Conservation (phyloP, 202 grass and related monocot genomes). For the Dendrocalamus latiflorus region DNA sequence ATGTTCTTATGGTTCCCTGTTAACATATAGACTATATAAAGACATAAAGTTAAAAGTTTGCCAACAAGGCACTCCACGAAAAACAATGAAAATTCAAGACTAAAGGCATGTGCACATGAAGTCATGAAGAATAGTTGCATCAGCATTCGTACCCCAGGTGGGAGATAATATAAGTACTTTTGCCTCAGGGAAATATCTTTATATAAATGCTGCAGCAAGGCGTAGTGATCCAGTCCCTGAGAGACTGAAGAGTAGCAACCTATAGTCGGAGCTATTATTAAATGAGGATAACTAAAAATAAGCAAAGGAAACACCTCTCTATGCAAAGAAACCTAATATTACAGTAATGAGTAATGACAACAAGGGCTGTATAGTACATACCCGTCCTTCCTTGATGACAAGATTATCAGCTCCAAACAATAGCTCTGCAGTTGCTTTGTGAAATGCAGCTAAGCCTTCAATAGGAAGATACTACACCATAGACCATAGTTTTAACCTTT, state of each 20-base stretch:
- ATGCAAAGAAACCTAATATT: background rate
- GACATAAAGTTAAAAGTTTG: background rate
- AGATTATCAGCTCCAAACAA: constrained; percentile 80
- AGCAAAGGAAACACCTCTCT: background rate
- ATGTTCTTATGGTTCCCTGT: constrained; percentile 99
- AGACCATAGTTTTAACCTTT: too few species aligned
- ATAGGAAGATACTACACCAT: too few species aligned
- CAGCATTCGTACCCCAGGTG: constrained; percentile 66
- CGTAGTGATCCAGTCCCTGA: constrained; percentile 91
- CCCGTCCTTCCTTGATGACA: constrained; percentile 66
- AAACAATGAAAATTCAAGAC: background rate
- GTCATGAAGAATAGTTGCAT: constrained; percentile 11
- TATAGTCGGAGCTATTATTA: constrained; percentile 29
- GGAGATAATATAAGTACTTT: constrained; percentile 97
- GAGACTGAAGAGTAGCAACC: constrained; percentile 91
- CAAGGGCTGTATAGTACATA: constrained; percentile 27
- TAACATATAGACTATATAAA: constrained; percentile 18
- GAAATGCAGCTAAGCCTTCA: too few species aligned
- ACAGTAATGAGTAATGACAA: too few species aligned
- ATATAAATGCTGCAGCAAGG: constrained; percentile 92
- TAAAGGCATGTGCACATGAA: constrained; percentile 2
- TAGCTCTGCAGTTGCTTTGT: too few species aligned
- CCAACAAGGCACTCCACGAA: background rate
- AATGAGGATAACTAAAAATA: constrained; percentile 2
- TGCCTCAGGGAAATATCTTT: constrained; percentile 91